Evolutionary conservation across 305 asterid genomes (phyloP), one percentile per base, ranked within the genome.

Genomic region (Fraxinus dipetala): DNA sequence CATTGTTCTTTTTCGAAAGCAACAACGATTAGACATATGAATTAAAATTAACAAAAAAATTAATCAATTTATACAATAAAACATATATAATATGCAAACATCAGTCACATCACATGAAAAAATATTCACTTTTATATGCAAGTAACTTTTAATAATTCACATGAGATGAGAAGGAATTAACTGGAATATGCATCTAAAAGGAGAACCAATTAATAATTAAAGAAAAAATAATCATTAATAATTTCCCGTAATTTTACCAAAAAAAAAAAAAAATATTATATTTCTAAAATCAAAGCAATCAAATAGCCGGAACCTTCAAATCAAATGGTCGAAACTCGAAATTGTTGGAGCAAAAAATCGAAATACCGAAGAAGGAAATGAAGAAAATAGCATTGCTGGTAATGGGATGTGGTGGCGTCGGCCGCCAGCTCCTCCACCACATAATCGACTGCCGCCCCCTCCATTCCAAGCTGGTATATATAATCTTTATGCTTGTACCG

Each of bases 371-470:
- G 18, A 54, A 6, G 28, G 78, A 84, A 81, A 91, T 92, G 97
- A 89, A 81, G 75, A 87, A 56, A 76, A 89, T 95, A 76, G 83
- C 97, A 6, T 30, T 95, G 86, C 79, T 95, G 81, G 72, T 95
- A 84, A 89, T 95, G 92, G 99, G 98, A 31, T 94, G 95, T 85
- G 99, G 98, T 78, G 97, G 98, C 80, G 97, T 95, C 54, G 99
- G 97, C 82, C 94, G 97, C 59, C 98, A 92, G 43, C 97, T 95
- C 80, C 92, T 95, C 86, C 91, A 87, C 79, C 98, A 95, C 85
- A 90, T 95, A 89, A 84, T 93, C 81, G 89, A 93, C 80, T 91
- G 93, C 87, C 93, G 98, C 63, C 73, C 86, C 40, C 93, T 95
- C 88, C 99, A 92, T 30, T 79, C 88, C 85, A 89, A 87, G 26